These are phyloP conservation scores for Apiospora koreana DNA, from an alignment of 2,329 filamentous ascomycete genomes.

Conservation along the genomic window DNA sequence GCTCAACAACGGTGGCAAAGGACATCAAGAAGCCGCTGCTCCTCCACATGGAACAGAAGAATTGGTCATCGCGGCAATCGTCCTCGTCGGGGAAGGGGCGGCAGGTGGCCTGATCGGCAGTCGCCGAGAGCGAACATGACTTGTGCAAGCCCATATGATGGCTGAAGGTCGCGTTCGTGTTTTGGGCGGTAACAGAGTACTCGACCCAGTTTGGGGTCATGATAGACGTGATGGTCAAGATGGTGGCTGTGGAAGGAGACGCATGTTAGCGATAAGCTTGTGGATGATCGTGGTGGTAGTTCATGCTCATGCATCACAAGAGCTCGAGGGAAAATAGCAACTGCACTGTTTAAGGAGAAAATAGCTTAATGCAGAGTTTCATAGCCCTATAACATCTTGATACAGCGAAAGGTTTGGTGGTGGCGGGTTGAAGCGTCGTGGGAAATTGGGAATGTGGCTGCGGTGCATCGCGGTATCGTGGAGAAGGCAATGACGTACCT, in stretches of 20 bases:
- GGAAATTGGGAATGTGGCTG: slow-evolving; percentile 11
- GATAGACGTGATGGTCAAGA: slow-evolving; percentile 71
- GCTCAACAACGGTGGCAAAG: slow-evolving; percentile 78
- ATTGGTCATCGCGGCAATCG: slow-evolving; percentile 68
- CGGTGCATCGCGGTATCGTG: not conserved
- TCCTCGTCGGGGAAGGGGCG: slow-evolving; percentile 65
- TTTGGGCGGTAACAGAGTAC: slow-evolving; percentile 55
- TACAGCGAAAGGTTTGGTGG: not conserved
- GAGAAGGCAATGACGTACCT: slow-evolving; percentile 37
- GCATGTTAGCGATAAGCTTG: slow-evolving; percentile 31
- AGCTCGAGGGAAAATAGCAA: not conserved
- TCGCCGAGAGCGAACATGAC: slow-evolving; percentile 63
- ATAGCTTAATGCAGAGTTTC: not conserved
- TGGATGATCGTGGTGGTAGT: not conserved
- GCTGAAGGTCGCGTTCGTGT: slow-evolving; percentile 46
- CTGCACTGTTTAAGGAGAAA: not conserved
- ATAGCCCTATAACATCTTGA: not conserved
- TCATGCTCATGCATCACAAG: not conserved
- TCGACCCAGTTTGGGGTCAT: slow-evolving; percentile 71
- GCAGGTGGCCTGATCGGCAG: slow-evolving; percentile 63
- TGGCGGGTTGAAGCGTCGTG: slow-evolving; percentile 16
- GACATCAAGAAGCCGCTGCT: slow-evolving; percentile 86
- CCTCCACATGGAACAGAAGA: slow-evolving; percentile 92
- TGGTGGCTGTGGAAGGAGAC: slow-evolving; percentile 56
- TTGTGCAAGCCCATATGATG: slow-evolving; percentile 77